Percentiles rank a stretch among this genome's conserved stretches.
Conservation (phyloP, 2,329 filamentous ascomycete species). For the Exophiala sp. region DNA sequence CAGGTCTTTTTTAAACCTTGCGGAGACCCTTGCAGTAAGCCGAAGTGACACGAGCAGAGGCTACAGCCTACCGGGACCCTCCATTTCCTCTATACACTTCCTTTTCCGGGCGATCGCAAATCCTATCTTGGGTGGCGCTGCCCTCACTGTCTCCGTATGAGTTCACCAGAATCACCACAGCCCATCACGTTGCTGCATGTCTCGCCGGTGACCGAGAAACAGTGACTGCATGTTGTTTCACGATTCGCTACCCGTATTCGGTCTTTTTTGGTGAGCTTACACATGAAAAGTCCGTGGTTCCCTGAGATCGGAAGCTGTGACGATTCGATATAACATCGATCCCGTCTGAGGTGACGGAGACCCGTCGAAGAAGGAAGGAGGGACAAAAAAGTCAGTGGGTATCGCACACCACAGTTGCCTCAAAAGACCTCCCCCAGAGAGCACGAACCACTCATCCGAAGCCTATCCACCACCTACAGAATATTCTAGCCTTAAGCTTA, state of each 20-base stretch:
- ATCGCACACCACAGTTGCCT: too few relatives aligned
- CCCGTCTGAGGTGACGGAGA: too few relatives aligned
- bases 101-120: background rate
- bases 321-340: too few relatives aligned
- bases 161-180: background rate
- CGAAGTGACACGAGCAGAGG: background rate
- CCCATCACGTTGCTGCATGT: background rate
- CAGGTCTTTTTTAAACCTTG: background rate
- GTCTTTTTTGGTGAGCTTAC: too few relatives aligned
- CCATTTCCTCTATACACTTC: background rate
- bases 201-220: slow-evolving; percentile 7
- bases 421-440: too few relatives aligned
- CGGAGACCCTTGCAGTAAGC: background rate
- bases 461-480: background rate
- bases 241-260: background rate
- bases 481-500: background rate
- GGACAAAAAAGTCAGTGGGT: too few relatives aligned
- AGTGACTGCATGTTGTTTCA: background rate
- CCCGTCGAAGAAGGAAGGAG: too few relatives aligned
- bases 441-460: too few relatives aligned
- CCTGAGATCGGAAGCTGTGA: too few relatives aligned
- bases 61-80: background rate
- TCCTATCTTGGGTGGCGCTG: background rate
- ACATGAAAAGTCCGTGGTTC: too few relatives aligned
- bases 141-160: background rate